Evolutionary conservation across 2,329 filamentous ascomycete species (phyloP), one percentile per base, ranked within the genome.

Genomic region (Rhynchosporium secalis): DNA sequence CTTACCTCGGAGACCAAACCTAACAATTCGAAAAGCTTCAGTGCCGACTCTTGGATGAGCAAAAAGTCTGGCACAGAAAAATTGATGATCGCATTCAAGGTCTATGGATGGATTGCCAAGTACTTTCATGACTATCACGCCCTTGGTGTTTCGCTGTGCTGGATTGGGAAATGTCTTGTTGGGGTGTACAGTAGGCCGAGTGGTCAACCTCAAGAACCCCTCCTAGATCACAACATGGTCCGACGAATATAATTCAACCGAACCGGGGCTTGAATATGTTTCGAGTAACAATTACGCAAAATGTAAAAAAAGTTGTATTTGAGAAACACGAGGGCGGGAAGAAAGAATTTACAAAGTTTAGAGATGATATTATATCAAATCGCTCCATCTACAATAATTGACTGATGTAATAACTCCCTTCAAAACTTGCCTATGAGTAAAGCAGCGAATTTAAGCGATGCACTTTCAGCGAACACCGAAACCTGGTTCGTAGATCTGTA

Each of bases 81-180:
- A 28, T 9, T 36, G 51, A 54, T 6, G 36, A 54, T 54, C 51
- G 13, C 26, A 26, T 28, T 20, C 51, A 33, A 41, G 7, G 3
- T 28, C 36, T 20, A 54, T 41, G 51, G 36, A 54, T n/a, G 4
- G 15, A 20, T 36, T 54, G 33, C 36, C 51, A 38, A 54, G 36
- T 28, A 15, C n/a, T 41, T 41, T 15, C 6, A 33, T 26, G 51
- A 54, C 2, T 28, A 54, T 54, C 51, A 54, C 51, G n/a, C 51
- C 9, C 33, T 54, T 54, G 33, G 51, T 29, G 51, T 54, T 54
- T 54, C 36, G n/a, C 36, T 8, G 26, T 54, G 3, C 51, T 36
- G 33, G 15, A 54, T 54, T 20, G 36, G 36, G 51, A 28, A 4
- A 26, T 41, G 12, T 40, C 20, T 40, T 28, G 51, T 29, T 15